Conservation (phyloP, 2,329 filamentous ascomycete species). For the Aspergillus pseudotamarii region DNA sequence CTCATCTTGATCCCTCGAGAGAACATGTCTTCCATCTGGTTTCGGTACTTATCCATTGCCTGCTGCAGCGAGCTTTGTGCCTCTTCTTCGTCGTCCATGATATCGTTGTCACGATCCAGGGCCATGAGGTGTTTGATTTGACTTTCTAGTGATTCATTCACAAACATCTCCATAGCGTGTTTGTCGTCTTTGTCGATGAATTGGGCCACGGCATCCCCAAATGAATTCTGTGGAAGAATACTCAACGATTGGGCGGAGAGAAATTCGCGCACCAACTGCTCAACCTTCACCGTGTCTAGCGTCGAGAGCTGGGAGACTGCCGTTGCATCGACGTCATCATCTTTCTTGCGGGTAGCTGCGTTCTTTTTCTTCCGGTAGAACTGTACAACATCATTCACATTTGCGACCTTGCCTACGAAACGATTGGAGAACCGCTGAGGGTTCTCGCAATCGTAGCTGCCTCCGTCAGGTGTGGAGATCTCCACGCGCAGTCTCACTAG, state of each 20-base stretch:
- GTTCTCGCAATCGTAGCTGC: slow-evolving; percentile 88
- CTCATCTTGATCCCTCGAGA: slow-evolving; percentile 64
- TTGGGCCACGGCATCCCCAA: slow-evolving; percentile 88
- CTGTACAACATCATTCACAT: slow-evolving; percentile 89
- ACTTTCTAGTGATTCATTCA: slow-evolving; percentile 69
- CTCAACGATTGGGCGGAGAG: slow-evolving; percentile 85
- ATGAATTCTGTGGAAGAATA: slow-evolving; percentile 88
- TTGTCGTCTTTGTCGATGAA: slow-evolving; percentile 97
- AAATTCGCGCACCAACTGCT: slow-evolving; percentile 85
- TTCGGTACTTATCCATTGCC: slow-evolving; percentile 73
- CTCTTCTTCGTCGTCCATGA: slow-evolving; percentile 67
- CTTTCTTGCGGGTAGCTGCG: slow-evolving; percentile 51
- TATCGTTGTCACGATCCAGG: slow-evolving; percentile 68
- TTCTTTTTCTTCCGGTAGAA: slow-evolving; percentile 87
- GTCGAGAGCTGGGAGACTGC: slow-evolving; percentile 62
- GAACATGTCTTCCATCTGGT: slow-evolving; percentile 71
- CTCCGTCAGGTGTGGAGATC: slow-evolving; percentile 80
- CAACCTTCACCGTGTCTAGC: slow-evolving; percentile 80
- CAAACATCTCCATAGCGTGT: slow-evolving; percentile 82
- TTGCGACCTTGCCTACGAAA: slow-evolving; percentile 88
- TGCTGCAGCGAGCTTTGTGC: slow-evolving; percentile 71
- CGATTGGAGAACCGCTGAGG: slow-evolving; percentile 94
- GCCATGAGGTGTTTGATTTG: slow-evolving; percentile 72
- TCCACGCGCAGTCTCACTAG: slow-evolving; percentile 90
- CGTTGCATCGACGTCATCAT: slow-evolving; percentile 63